Base-by-base conservation (phyloP, 805 yeast genomes). In the Zygosaccharomyces lentus region DNA sequence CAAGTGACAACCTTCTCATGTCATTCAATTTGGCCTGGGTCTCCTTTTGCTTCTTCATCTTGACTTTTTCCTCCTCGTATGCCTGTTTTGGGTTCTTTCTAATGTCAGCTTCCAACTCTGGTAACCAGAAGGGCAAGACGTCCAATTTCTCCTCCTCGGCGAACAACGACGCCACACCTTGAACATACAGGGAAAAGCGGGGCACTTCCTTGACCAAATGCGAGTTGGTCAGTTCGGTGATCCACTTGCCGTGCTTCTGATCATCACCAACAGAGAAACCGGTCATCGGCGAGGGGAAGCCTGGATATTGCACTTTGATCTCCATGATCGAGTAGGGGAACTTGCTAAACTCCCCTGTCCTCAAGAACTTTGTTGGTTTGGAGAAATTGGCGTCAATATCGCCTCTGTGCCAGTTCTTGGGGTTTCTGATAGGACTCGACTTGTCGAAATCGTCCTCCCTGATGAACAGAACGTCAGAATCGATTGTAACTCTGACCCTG, bases 131-230 rank as follows among this genome's bases (percentile, higher is more conserved):
- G 46, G 99, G 99, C 51, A 91, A 74, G 52, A 84, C 81, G 62
- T 88, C 96, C 61, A 91, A 75, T 55, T 84, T 83, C 29, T 65
- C 69, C 58, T 91, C 97, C 61, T 91, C 98, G 44, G 88, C 78
- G 62, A 82, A 91, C 51, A 91, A 74, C 2, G 88, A 76, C 4
- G 96, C 89, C 47, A 89, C 80, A 68, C 98, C 98, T 64, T 91
- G 99, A 55, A 91, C 76, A 63, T 86, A 91, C 67, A 89, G 87
- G 42, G 96, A 87, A 61, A 91, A 91, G 59, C 87, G 86, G 46
- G 97, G 96, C 50, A 91, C 90, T 65, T 89, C 97, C 62, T 87
- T 89, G 39, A 89, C 96, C 56, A 91, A 73, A 60, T 87, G 90
- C 21, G 88, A 78, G 47, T 81, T 80, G 25, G 87, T 82, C 58